These are phyloP conservation scores for Scheffersomyces parashehatae DNA, from an alignment of 1,139 yeast genomes.

Conservation along the genomic window DNA sequence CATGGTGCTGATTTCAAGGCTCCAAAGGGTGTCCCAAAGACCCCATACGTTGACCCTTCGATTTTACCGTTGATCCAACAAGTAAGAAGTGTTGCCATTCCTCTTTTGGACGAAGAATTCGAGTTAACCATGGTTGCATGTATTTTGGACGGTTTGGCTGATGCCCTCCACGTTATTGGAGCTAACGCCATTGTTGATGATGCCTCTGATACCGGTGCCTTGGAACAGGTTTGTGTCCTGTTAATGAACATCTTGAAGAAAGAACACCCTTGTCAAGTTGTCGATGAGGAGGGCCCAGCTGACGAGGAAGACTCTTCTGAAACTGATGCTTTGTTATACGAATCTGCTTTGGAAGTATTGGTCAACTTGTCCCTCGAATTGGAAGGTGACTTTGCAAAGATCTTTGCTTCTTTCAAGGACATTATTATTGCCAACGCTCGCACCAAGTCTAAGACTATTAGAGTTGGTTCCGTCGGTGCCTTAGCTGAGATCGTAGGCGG, in stretches of 20 bases:
- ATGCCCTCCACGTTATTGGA: slow-evolving; percentile 72
- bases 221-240: slow-evolving; percentile 70
- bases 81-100: slow-evolving; percentile 67
- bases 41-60: slow-evolving; percentile 56
- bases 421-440: slow-evolving; percentile 59
- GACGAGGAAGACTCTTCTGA: slow-evolving; percentile 78
- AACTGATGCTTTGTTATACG: slow-evolving; percentile 82
- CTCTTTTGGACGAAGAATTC: slow-evolving; percentile 71
- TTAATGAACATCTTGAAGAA: slow-evolving; percentile 72
- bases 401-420: slow-evolving; percentile 74
- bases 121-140: slow-evolving; percentile 81
- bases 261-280: slow-evolving; percentile 79
- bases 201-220: slow-evolving; percentile 54
- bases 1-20: slow-evolving; percentile 53
- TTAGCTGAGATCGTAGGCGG: slow-evolving; percentile 87
- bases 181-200: slow-evolving; percentile 66
- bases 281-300: slow-evolving; percentile 51
- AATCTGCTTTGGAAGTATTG: slow-evolving; percentile 82
- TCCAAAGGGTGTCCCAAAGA: slow-evolving; percentile 74
- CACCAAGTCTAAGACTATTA: slow-evolving; percentile 68
- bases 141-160: slow-evolving; percentile 73
- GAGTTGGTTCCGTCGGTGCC: slow-evolving; percentile 85
- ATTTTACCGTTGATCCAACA: slow-evolving; percentile 62
- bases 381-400: slow-evolving; percentile 70
- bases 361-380: slow-evolving; percentile 73